These are phyloP conservation scores for Cystobasidium onofrii DNA, from an alignment of 768 basidiomycete genomes.

Conservation along the genomic window DNA sequence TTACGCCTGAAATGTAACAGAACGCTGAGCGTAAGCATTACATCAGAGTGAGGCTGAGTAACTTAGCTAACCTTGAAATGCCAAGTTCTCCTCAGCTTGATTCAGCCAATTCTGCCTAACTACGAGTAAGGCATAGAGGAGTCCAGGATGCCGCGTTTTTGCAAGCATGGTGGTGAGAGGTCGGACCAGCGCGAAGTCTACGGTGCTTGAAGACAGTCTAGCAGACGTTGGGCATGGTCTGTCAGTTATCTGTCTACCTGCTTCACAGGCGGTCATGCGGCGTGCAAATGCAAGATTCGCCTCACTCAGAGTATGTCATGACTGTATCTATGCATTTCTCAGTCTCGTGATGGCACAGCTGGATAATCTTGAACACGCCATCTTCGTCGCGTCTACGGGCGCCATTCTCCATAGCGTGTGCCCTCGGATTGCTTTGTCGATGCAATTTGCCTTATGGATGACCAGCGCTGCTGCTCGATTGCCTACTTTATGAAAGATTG, in stretches of 20 bases:
- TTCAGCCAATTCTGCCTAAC: slow-evolving; percentile 52
- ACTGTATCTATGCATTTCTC: background rate
- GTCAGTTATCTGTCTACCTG: background rate
- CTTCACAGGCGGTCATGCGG: background rate
- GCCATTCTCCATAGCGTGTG: background rate
- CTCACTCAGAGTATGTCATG: background rate
- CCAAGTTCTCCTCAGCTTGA: slow-evolving; percentile 62
- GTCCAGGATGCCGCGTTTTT: slow-evolving; percentile 16
- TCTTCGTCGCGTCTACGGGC: background rate
- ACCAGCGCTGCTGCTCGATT: background rate
- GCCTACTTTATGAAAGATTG: background rate
- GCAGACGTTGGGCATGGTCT: background rate
- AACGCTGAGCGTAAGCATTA: background rate
- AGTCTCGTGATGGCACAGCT: background rate
- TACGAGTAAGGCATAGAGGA: slow-evolving; percentile 17
- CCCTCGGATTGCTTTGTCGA: too few relatives aligned
- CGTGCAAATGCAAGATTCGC: background rate
- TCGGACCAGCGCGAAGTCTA: slow-evolving; percentile 14
- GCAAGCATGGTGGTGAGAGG: slow-evolving; percentile 27
- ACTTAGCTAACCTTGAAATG: slow-evolving; percentile 53
- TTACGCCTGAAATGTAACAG: slow-evolving; percentile 47
- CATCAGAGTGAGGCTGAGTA: background rate
- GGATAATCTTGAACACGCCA: background rate
- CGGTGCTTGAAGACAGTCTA: background rate
- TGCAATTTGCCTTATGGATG: too few relatives aligned